phyloP scores from a whole-genome alignment of 164 flowering plant genomes.

The Vitis vinifera region ASM3070453v1 NC_081811.1:2065501-2066000 shows the following conservation, averaged over 20 bases:
- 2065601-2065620: constrained; percentile 38
- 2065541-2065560: no score
- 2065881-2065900: constrained; percentile 59
- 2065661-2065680: constrained; percentile 18
- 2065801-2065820: constrained; percentile 37
- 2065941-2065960: background rate
- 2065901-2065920: constrained; percentile 17
- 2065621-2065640: constrained; percentile 44
- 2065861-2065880: constrained; percentile 41
- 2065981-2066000: no score
- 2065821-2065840: constrained; percentile 41
- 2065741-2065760: background rate
- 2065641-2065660: constrained; percentile 29
- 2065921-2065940: no score
- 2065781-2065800: background rate
- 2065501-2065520: no score
- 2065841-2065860: constrained; percentile 32
- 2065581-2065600: constrained; percentile 52
- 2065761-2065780: no score
- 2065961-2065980: no score
- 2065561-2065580: constrained; percentile 16
- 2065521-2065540: no score
- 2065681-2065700: constrained; percentile 21
- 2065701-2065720: constrained; percentile 6
- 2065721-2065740: background rate